phyloP scores from a whole-genome alignment of 139 green algal genomes.

The Chara braunii region DNA sequence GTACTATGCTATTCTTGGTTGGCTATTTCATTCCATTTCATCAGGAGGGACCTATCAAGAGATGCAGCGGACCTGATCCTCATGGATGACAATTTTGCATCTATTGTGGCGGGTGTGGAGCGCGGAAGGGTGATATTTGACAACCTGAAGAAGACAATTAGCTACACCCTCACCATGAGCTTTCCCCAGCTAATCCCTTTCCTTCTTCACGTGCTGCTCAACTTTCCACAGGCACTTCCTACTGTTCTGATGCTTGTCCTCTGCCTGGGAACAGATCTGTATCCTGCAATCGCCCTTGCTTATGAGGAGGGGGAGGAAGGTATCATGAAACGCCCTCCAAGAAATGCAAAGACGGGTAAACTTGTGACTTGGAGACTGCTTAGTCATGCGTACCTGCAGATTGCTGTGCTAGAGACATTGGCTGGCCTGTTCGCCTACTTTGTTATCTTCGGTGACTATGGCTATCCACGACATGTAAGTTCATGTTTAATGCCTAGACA shows the following conservation, averaged over 20 bases:
- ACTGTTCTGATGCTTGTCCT: conserved; percentile 73
- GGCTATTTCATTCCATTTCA: too few relatives aligned
- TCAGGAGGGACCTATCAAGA: conserved; percentile 55
- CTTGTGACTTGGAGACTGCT: conserved; percentile 61
- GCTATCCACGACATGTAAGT: conserved; percentile 51
- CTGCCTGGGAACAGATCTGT: conserved; percentile 68
- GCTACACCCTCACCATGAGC: conserved; percentile 70
- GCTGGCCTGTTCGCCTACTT: conserved; percentile 70
- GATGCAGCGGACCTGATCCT: conserved; percentile 76
- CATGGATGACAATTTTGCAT: conserved; percentile 80
- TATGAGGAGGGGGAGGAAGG: conserved; percentile 67
- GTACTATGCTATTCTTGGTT: too few relatives aligned
- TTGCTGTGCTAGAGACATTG: conserved; percentile 52
- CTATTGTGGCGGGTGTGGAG: conserved; percentile 69
- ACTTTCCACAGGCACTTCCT: conserved; percentile 55
- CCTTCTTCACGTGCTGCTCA: conserved; percentile 54
- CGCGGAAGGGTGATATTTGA: conserved; percentile 77
- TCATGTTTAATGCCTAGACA: background rate
- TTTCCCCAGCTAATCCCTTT: conserved; percentile 66
- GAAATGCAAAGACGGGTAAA: conserved; percentile 53
- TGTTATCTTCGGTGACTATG: conserved; percentile 67
- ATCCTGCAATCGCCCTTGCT: conserved; percentile 74
- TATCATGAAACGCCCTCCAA: conserved; percentile 67
- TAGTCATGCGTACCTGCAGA: conserved; percentile 68
- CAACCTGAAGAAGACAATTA: conserved; percentile 79